Percentiles rank a stretch among this genome's conserved stretches.
Evolutionary conservation across 2,329 filamentous ascomycete species (phyloP).

Genomic region (Xenosphaeropsis pyriputrescens): DNA sequence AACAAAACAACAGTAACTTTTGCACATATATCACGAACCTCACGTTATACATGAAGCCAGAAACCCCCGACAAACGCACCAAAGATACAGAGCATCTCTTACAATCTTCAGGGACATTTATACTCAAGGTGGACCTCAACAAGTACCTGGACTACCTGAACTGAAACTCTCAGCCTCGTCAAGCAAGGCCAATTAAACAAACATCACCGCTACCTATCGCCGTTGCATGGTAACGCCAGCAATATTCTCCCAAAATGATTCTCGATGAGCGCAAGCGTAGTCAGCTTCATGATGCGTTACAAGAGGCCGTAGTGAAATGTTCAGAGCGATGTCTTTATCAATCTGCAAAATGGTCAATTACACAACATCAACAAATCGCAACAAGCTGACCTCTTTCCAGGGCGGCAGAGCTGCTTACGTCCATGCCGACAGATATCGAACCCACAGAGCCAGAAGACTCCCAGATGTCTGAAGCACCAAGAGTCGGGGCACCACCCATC

Average conservation of each 20-base stretch:
- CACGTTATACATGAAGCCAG: too few relatives aligned
- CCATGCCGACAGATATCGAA: constrained; percentile 46
- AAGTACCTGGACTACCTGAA: too few relatives aligned
- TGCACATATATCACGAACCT: too few relatives aligned
- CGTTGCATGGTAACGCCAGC: background rate
- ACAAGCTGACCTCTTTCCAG: constrained; percentile 27
- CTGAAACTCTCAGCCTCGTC: background rate
- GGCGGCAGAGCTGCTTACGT: constrained; percentile 86
- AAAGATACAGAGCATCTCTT: too few relatives aligned
- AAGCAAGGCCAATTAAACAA: background rate
- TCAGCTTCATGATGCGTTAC: constrained; percentile 47
- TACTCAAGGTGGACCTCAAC: too few relatives aligned
- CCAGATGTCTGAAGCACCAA: constrained; percentile 37
- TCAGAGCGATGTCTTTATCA: constrained; percentile 93
- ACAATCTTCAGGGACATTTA: too few relatives aligned
- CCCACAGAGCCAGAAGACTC: constrained; percentile 38
- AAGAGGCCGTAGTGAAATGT: constrained; percentile 79
- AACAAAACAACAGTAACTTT: too few relatives aligned
- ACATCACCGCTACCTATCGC: background rate
- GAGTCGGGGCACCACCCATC: constrained; percentile 31
- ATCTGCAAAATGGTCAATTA: constrained; percentile 75
- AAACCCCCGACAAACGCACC: too few relatives aligned
- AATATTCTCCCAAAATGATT: constrained; percentile 24
- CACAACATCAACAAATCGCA: too few relatives aligned
- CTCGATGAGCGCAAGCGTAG: constrained; percentile 39